These are phyloP conservation scores for Globisporangium heterothallicum DNA, from an alignment of 352 stramenopile genomes.

Conservation along the genomic window DNA sequence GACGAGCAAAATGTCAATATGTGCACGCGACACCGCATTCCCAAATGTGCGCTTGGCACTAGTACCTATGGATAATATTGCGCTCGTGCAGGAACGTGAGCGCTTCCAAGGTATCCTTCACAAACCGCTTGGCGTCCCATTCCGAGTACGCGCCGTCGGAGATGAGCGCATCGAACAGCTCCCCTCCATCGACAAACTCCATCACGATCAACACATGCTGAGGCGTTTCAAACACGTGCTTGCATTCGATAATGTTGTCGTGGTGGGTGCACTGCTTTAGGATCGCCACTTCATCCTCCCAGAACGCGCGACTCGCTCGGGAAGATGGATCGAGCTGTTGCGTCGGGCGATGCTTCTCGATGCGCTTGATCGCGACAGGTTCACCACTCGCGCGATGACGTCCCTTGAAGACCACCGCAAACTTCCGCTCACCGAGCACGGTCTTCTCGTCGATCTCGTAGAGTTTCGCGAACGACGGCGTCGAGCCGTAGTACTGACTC, in stretches of 20 bases:
- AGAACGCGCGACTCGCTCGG: constrained; percentile 11
- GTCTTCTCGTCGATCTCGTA: constrained; percentile 41
- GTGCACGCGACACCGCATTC: constrained; percentile 6
- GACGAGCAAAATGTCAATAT: too few species aligned
- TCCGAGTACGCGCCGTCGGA: constrained; percentile 73
- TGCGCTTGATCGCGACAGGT: constrained; percentile 53
- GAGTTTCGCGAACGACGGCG: constrained; percentile 22
- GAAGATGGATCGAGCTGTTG: neutral
- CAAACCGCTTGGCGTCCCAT: constrained; percentile 51
- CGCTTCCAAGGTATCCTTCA: constrained; percentile 43
- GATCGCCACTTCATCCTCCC: constrained; percentile 46
- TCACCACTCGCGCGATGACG: constrained; percentile 25
- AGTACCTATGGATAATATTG: constrained; percentile 61
- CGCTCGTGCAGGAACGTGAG: constrained; percentile 64
- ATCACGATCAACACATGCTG: constrained; percentile 51
- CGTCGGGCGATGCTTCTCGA: constrained; percentile 29
- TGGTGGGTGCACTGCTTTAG: constrained; percentile 44
- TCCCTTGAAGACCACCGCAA: constrained; percentile 43
- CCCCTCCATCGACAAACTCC: constrained; percentile 49
- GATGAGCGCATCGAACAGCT: constrained; percentile 71
- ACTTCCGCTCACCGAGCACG: constrained; percentile 42
- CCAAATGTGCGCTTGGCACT: neutral
- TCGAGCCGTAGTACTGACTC: constrained; percentile 17
- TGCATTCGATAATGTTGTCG: constrained; percentile 49
- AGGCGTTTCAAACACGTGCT: constrained; percentile 45